Conservation (phyloP, 2,329 filamentous ascomycete genomes). For the Sclerotinia glacialis region DNA sequence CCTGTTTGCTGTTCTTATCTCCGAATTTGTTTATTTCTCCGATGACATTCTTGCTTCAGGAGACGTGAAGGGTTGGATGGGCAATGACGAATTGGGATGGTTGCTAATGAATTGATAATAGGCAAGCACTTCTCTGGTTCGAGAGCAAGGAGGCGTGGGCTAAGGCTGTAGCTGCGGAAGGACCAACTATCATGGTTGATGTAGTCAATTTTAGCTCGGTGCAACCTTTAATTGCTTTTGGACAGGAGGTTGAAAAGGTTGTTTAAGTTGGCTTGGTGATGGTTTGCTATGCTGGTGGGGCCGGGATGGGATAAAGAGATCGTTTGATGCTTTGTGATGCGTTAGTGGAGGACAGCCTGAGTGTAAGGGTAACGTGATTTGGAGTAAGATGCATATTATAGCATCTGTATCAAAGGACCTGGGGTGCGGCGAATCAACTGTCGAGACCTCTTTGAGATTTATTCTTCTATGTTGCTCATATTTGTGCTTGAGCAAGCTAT, state of each 20-base stretch:
- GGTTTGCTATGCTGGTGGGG: too few species aligned
- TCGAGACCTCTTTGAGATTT: neutral
- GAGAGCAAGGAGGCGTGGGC: neutral
- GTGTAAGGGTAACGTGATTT: neutral
- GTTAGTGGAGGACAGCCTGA: neutral
- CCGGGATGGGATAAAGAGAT: neutral
- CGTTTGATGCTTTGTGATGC: neutral
- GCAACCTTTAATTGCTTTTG: conserved; percentile 3
- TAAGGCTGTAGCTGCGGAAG: neutral
- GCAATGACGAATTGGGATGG: neutral
- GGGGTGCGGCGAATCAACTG: neutral
- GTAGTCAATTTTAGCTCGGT: conserved; percentile 10
- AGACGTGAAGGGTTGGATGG: neutral
- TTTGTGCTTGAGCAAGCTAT: too few species aligned
- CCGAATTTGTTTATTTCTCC: neutral
- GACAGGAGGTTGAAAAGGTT: neutral
- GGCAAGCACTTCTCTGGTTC: conserved; percentile 8
- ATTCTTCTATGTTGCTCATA: neutral
- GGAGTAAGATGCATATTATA: neutral
- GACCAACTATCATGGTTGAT: neutral
- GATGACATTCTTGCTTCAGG: neutral
- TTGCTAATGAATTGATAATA: neutral
- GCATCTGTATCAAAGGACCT: neutral
- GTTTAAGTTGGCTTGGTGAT: neutral
- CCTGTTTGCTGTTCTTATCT: neutral